Evolutionary conservation across 1,284 basidiomycete species (phyloP), one percentile per base, ranked within the genome.

Genomic region (Ganoderma lingzhi): DNA sequence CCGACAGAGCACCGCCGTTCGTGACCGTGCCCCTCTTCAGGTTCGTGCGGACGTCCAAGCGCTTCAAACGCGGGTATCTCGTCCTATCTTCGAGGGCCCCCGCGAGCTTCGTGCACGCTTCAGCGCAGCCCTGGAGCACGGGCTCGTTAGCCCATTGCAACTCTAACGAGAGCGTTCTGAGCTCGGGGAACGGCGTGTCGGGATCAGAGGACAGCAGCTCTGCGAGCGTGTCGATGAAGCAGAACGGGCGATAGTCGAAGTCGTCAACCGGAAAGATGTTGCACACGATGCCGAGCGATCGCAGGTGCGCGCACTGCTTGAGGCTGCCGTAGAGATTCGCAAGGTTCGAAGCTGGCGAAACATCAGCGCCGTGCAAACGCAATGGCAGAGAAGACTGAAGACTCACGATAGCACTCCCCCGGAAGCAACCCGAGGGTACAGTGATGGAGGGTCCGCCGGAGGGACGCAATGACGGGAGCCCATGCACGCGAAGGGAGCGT

Each of bases 211-310:
- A 51, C n/a, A 53, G 28, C 14, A 53, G 23, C 10, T 53, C 51
- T 14, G 51, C 51, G 28, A 53, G 51, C 12, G 6, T 15, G 51
- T 53, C 28, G 28, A 53, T 2, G 28, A 53, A 30, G 51, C 28
- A 14, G 23, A 53, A 53, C 14, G 45, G 45, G 45, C 19, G 45
- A 17, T 48, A 48, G 42, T 44, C 42, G 42, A 17, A 15, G 45
- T 6, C n/a, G 5, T 23, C 45, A 6, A 23, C 45, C 17, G 45
- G 45, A 48, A n/a, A 23, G n/a, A 23, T 23, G 15, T 23, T n/a
- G 45, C 45, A 48, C 45, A 53, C 28, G 51, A 53, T 53, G 51
- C 51, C 28, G 14, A 53, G 51, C 51, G 51, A 53, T 30, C 30
- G 10, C 12, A 53, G 51, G 4, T 12, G 28, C 12, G 51, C 14